These are phyloP conservation scores for Dothidotthia symphoricarpi DNA, from an alignment of 2,329 filamentous ascomycete genomes.

Conservation along the genomic window DNA sequence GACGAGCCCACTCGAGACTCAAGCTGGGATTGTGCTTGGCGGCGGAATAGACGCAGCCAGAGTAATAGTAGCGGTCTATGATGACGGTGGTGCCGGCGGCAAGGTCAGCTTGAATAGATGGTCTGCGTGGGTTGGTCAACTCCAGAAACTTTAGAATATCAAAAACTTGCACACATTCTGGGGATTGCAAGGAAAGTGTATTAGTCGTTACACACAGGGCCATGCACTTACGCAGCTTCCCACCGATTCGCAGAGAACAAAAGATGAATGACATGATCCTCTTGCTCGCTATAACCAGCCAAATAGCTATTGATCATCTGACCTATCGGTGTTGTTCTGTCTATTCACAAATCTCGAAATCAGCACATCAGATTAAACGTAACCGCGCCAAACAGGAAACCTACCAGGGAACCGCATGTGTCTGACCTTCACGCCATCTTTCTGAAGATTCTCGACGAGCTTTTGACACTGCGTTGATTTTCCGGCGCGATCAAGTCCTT, in stretches of 20 bases:
- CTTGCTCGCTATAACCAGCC: conserved; percentile 67
- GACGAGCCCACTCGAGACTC: conserved; percentile 74
- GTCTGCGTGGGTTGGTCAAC: conserved; percentile 12
- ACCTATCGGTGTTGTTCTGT: conserved; percentile 79
- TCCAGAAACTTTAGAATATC: too few species aligned
- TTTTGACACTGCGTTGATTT: conserved; percentile 86
- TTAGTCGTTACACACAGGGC: conserved; percentile 1
- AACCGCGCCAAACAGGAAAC: conserved; percentile 3
- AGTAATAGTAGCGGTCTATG: conserved; percentile 93
- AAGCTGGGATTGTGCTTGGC: conserved; percentile 76
- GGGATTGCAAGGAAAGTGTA: too few species aligned
- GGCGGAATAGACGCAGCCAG: conserved; percentile 87
- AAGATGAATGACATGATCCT: conserved; percentile 86
- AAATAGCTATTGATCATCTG: conserved; percentile 85
- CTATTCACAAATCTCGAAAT: conserved; percentile 46
- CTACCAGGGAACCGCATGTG: conserved; percentile 67
- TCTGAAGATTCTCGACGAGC: conserved; percentile 57
- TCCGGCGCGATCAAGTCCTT: conserved; percentile 85
- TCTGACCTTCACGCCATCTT: conserved; percentile 53
- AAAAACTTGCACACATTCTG: too few species aligned
- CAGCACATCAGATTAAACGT: too few species aligned
- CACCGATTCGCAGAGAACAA: conserved; percentile 89
- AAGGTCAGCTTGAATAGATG: conserved; percentile 49
- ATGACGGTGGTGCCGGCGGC: conserved; percentile 70
- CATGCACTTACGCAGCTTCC: conserved; percentile 57